phyloP scores from a whole-genome alignment of 441 rosid genomes.

The Cnidoscolus chayamansa region DNA sequence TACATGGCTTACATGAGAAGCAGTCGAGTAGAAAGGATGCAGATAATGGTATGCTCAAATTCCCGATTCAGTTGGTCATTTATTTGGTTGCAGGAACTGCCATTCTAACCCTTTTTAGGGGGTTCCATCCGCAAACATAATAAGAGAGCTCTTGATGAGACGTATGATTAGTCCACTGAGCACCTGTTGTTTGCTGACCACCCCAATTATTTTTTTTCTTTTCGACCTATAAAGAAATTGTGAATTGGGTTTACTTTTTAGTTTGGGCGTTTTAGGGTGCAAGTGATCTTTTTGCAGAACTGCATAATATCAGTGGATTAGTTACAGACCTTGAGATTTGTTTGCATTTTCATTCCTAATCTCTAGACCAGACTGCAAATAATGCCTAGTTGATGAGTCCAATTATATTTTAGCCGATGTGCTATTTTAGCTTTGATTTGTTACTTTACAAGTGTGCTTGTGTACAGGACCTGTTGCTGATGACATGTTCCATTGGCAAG shows the following conservation, averaged over 20 bases:
- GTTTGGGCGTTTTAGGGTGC: too few species aligned
- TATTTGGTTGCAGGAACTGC: too few species aligned
- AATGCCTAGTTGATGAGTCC: neutral
- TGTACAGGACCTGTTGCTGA: slow-evolving; percentile 75
- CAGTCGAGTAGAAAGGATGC: neutral
- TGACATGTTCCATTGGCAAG: slow-evolving; percentile 91
- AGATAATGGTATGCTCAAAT: neutral
- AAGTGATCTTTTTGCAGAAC: neutral
- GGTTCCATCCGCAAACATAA: too few species aligned
- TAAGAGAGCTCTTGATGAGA: neutral
- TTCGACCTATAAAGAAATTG: neutral
- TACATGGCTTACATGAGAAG: neutral
- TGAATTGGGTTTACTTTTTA: slow-evolving; percentile 4
- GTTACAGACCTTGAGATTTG: neutral
- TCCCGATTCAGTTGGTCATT: too few species aligned
- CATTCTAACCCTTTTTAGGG: too few species aligned
- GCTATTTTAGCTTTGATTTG: neutral
- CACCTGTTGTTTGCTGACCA: neutral
- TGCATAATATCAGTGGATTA: neutral
- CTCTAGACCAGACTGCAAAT: neutral
- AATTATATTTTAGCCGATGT: neutral
- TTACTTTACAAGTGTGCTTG: neutral
- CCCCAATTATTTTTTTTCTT: neutral
- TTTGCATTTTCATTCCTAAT: neutral
- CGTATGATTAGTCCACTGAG: neutral